Percentiles rank a stretch among this genome's conserved stretches.
Conservation (phyloP, 169 alveolate species). For the Eimeria brunetti region DNA sequence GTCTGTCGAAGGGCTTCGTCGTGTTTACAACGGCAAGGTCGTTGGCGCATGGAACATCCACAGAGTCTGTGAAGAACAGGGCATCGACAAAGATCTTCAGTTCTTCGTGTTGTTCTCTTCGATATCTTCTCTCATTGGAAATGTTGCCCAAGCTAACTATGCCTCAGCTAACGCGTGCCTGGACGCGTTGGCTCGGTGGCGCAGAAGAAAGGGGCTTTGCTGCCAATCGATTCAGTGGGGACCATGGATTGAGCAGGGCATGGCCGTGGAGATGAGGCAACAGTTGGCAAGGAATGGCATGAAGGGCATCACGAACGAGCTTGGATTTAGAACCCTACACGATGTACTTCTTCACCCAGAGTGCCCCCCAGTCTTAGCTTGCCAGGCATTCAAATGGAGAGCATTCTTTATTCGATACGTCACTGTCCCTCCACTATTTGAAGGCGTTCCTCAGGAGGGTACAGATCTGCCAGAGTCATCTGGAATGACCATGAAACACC, state of each 20-base stretch:
- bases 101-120: conserved; percentile 85
- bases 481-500: neutral
- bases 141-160: conserved; percentile 87
- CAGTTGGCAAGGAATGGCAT: conserved; percentile 86
- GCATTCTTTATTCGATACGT: conserved; percentile 81
- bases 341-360: conserved; percentile 70
- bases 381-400: conserved; percentile 84
- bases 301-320: conserved; percentile 85
- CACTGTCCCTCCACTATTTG: conserved; percentile 72
- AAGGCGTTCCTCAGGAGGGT: neutral
- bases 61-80: conserved; percentile 75
- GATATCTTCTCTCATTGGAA: conserved; percentile 85
- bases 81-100: conserved; percentile 75
- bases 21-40: conserved; percentile 85
- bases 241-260: conserved; percentile 86
- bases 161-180: conserved; percentile 87
- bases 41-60: conserved; percentile 88
- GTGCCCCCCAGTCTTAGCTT: conserved; percentile 79
- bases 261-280: conserved; percentile 82
- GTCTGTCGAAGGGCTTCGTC: conserved; percentile 73
- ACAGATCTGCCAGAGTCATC: conserved; percentile 23
- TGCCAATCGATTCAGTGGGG: conserved; percentile 88
- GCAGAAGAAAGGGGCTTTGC: conserved; percentile 82
- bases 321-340: conserved; percentile 82
- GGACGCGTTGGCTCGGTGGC: conserved; percentile 84